A percentile compares a stretch with the other conserved stretches of the same genome.
Conservation (phyloP, 1,284 basidiomycete species). For the Lentinus polychrous region DNA sequence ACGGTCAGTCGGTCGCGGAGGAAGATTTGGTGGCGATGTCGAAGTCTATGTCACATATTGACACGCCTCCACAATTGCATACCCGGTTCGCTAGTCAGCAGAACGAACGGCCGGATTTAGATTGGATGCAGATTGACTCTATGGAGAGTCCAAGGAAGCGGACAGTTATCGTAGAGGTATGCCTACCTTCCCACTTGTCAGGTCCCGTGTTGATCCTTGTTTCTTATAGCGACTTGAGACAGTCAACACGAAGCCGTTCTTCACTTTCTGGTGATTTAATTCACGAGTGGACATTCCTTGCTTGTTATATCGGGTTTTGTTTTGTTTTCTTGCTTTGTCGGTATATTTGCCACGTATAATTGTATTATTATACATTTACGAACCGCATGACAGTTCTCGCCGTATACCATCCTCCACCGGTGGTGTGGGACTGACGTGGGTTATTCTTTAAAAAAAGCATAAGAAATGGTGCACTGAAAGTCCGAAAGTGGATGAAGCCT, state of each 20-base stretch:
- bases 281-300: neutral
- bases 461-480: no score
- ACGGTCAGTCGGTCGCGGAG: slow-evolving; percentile 45
- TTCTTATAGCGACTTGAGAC: slow-evolving; percentile 59
- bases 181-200: slow-evolving; percentile 15
- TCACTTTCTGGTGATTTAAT: slow-evolving; percentile 57
- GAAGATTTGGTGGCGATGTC: slow-evolving; percentile 69
- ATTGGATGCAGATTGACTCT: slow-evolving; percentile 60
- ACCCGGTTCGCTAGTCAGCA: slow-evolving; percentile 39
- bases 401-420: neutral
- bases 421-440: neutral
- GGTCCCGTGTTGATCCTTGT: neutral
- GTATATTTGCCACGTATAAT: slow-evolving; percentile 3
- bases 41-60: slow-evolving; percentile 65
- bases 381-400: neutral
- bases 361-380: neutral
- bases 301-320: no score
- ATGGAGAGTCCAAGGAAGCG: slow-evolving; percentile 40
- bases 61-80: slow-evolving; percentile 35
- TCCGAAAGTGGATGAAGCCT: no score
- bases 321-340: slow-evolving; percentile 8
- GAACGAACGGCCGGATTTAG: slow-evolving; percentile 39
- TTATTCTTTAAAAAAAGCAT: neutral
- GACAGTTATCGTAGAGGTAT: slow-evolving; percentile 65
- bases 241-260: slow-evolving; percentile 57